Evolutionary conservation across 805 yeast genomes (phyloP).

Genomic region (Diddensiella transvaalensis): DNA sequence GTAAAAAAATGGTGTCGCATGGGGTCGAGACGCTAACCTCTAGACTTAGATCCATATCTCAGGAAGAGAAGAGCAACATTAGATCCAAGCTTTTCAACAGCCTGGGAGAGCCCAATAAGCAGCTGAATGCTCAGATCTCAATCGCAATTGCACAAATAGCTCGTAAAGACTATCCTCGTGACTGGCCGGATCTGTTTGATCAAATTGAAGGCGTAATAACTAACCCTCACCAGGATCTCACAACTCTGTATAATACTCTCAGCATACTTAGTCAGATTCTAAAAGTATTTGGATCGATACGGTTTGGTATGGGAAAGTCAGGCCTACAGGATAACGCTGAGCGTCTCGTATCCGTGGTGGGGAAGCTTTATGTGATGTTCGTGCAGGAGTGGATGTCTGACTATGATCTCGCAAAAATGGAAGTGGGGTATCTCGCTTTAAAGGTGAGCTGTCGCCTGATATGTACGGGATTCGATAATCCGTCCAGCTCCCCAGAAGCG

Average conservation of each 20-base stretch:
- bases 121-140: slow-evolving; percentile 77
- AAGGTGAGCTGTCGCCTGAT: slow-evolving; percentile 71
- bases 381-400: slow-evolving; percentile 55
- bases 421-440: slow-evolving; percentile 71
- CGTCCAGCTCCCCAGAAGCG: slow-evolving; percentile 56
- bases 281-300: slow-evolving; percentile 67
- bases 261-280: slow-evolving; percentile 72
- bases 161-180: slow-evolving; percentile 78
- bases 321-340: slow-evolving; percentile 74
- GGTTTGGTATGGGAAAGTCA: slow-evolving; percentile 78
- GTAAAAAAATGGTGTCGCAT: no score
- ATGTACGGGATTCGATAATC: slow-evolving; percentile 71
- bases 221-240: slow-evolving; percentile 36
- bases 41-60: slow-evolving; percentile 39
- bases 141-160: slow-evolving; percentile 75
- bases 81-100: slow-evolving; percentile 54
- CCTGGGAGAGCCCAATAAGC: slow-evolving; percentile 67
- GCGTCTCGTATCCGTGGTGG: slow-evolving; percentile 53
- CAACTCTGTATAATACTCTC: slow-evolving; percentile 56
- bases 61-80: slow-evolving; percentile 69
- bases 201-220: slow-evolving; percentile 41
- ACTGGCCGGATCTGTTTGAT: slow-evolving; percentile 81
- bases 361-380: slow-evolving; percentile 54
- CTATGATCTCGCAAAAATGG: slow-evolving; percentile 50
- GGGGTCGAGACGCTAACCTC: no score